These are phyloP conservation scores for Penicillium malachiteum DNA, from an alignment of 495 filamentous ascomycete genomes.

Conservation along the genomic window DNA sequence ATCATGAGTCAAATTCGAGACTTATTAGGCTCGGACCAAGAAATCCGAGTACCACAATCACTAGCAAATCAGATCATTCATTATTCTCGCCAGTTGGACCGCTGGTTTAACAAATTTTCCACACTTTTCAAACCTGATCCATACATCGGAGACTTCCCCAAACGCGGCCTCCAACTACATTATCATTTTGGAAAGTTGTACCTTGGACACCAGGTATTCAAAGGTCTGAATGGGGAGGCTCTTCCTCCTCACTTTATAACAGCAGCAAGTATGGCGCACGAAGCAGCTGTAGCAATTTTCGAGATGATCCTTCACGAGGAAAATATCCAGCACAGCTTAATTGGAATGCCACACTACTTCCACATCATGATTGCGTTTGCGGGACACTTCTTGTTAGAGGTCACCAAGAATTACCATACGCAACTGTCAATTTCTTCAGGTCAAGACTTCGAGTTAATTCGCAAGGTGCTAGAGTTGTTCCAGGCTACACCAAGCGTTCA, in stretches of 20 bases:
- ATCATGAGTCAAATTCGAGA: slow-evolving; percentile 42
- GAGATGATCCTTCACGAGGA: slow-evolving; percentile 39
- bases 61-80: slow-evolving; percentile 32
- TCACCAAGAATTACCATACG: slow-evolving; percentile 24
- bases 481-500: slow-evolving; percentile 19
- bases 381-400: slow-evolving; percentile 45
- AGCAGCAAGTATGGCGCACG: slow-evolving; percentile 38
- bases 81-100: slow-evolving; percentile 40
- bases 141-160: slow-evolving; percentile 43
- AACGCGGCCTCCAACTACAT: slow-evolving; percentile 40
- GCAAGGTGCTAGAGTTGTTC: slow-evolving; percentile 22
- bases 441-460: slow-evolving; percentile 24
- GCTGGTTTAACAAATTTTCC: slow-evolving; percentile 38
- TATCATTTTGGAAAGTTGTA: slow-evolving; percentile 48
- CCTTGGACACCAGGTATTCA: slow-evolving; percentile 44
- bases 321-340: slow-evolving; percentile 35
- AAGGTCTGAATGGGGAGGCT: slow-evolving; percentile 33
- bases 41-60: slow-evolving; percentile 30
- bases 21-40: slow-evolving; percentile 34
- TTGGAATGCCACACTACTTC: slow-evolving; percentile 48
- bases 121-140: slow-evolving; percentile 28
- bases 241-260: slow-evolving; percentile 35
- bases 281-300: slow-evolving; percentile 39
- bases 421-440: slow-evolving; percentile 21
- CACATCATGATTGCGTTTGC: slow-evolving; percentile 50